Evolutionary conservation across 805 yeast genomes (phyloP), one percentile per base, ranked within the genome.

Genomic region (Wickerhamiella lipophila): DNA sequence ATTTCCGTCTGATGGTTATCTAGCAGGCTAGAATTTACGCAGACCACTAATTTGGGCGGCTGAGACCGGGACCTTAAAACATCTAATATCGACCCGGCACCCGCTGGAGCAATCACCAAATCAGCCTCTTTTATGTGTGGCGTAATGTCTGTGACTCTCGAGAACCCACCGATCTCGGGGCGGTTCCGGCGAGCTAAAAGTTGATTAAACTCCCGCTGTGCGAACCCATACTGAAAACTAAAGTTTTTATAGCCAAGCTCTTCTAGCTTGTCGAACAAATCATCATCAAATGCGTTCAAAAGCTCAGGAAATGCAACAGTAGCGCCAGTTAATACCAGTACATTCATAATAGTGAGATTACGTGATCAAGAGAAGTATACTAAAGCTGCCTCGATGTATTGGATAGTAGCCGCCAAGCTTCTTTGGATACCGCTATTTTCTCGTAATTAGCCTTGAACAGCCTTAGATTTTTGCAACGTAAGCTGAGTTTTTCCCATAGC

Each of bases 41-140:
- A 81, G 6, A 83, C 87, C 0, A 88, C 66, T 49, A 86, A 65
- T 21, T 73, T 76, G 58, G 76, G 79, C 3, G 42, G 35, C 2
- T 42, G 39, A 8, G 45, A 42, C 1, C 64, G 48, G 13, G 64
- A 50, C 59, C 92, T 69, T 32, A 86, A 63, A 0, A 83, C 72
- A 58, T 89, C 98, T 23, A 92, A 63, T 6, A 89, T 83, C 0
- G 96, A 84, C 1, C 98, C 98, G 0, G 97, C 85, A 1, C 83
- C 82, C 0, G 95, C 96, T 61, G 92, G 97, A 0, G 95, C 79
- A 11, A 92, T 72, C 9, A 89, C 83, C 39, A 85, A 55, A 46
- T 77, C 77, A 1, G 79, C 68, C 1, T 59, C 34, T 0, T 55
- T 42, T 2, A 85, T 74, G 50, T 71, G 68, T 0, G 63, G 57